Conservation (phyloP, 2,329 filamentous ascomycete species). For the Stemphylium beticola region DNA sequence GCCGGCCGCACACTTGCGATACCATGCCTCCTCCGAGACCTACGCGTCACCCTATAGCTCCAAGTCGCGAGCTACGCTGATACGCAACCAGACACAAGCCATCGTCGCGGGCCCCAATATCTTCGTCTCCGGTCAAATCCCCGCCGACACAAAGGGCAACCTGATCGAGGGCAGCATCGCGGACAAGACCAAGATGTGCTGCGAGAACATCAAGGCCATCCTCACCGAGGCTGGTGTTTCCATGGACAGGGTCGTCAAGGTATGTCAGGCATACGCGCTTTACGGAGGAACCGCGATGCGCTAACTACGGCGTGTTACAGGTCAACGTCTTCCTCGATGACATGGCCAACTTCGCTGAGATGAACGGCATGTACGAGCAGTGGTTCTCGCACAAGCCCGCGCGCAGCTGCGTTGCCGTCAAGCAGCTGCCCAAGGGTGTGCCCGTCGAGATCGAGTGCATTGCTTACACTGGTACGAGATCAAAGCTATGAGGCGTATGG, state of each 20-base stretch:
- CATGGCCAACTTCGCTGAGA: constrained; percentile 86
- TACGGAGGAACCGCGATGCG: background rate
- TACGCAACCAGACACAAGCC: constrained; percentile 53
- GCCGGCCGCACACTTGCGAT: background rate
- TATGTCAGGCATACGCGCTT: constrained; percentile 41
- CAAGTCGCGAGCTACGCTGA: too few species aligned
- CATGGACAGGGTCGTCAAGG: constrained; percentile 84
- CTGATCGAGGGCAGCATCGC: constrained; percentile 69
- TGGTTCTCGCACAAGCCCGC: constrained; percentile 84
- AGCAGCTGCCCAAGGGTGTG: constrained; percentile 84
- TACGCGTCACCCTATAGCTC: too few species aligned
- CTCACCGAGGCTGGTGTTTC: constrained; percentile 80
- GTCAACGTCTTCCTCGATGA: constrained; percentile 81
- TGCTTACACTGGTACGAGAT: constrained; percentile 58
- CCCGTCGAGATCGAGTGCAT: constrained; percentile 91
- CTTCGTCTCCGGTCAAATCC: constrained; percentile 79
- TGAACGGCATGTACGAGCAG: constrained; percentile 86
- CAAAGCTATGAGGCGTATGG: constrained; percentile 25
- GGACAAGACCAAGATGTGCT: constrained; percentile 73
- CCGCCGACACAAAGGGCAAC: constrained; percentile 66
- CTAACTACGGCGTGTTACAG: constrained; percentile 26
- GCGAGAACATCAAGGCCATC: constrained; percentile 83
- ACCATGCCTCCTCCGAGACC: background rate
- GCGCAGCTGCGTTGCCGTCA: constrained; percentile 88
- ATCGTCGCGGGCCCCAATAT: constrained; percentile 72